These are phyloP conservation scores for Quercus cerris DNA, from an alignment of 306 rosid genomes.

Conservation along the genomic window DNA sequence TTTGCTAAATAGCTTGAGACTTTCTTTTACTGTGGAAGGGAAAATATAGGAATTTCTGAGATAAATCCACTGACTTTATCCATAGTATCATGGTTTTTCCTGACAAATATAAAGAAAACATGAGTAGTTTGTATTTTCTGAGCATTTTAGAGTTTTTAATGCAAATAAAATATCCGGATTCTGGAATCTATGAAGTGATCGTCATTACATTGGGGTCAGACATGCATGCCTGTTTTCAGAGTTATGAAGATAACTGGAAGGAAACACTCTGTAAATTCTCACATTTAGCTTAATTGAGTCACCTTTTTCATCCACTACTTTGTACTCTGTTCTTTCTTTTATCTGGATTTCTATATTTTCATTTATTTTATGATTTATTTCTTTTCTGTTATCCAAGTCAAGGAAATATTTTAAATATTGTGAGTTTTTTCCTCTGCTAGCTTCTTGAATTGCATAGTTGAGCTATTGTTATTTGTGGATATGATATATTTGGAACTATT, in stretches of 20 bases:
- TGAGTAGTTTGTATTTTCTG: background rate
- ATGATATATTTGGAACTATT: slow-evolving; percentile 2
- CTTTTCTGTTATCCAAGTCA: background rate
- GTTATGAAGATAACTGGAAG: background rate
- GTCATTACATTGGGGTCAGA: background rate
- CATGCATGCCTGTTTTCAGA: background rate
- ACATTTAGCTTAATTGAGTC: background rate
- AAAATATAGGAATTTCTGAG: background rate
- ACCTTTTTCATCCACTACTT: background rate
- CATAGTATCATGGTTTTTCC: background rate
- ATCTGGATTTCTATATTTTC: background rate
- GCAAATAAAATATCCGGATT: background rate
- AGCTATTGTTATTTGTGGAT: background rate
- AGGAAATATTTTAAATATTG: background rate
- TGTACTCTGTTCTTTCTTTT: background rate
- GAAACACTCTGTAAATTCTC: background rate
- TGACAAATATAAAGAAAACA: background rate
- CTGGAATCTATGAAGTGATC: background rate
- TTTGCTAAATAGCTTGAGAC: background rate
- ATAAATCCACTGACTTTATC: background rate
- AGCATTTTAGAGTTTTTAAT: background rate
- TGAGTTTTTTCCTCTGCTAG: background rate
- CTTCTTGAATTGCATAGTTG: slow-evolving; percentile 7
- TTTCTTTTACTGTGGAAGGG: background rate
- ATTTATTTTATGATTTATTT: background rate